Percentiles rank a stretch among this genome's conserved stretches.
Evolutionary conservation across 257 asterid genomes (phyloP).

Genomic region (Ilex aquifolium): DNA sequence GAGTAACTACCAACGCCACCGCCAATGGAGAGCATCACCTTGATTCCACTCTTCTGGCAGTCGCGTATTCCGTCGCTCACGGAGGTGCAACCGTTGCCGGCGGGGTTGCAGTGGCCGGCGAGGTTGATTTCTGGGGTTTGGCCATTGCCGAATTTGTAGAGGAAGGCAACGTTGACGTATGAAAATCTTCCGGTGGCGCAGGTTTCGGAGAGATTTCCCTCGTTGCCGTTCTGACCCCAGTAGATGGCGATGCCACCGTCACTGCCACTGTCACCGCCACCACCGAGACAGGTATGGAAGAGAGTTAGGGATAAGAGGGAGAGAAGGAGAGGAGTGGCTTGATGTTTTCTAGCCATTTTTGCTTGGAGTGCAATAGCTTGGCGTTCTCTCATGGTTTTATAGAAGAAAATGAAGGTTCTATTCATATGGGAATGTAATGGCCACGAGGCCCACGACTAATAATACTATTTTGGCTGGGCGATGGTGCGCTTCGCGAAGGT

Average conservation of each 20-base stretch:
- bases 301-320: conserved; percentile 17
- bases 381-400: too few species aligned
- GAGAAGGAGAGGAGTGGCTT: conserved; percentile 3
- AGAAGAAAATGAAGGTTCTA: too few species aligned
- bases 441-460: too few species aligned
- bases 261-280: too few species aligned
- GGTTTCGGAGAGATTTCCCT: conserved; percentile 40
- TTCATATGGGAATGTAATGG: too few species aligned
- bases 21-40: conserved; percentile 18
- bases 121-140: conserved; percentile 49
- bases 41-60: conserved; percentile 21
- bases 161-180: conserved; percentile 38
- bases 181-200: conserved; percentile 41
- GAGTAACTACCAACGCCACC: conserved; percentile 13
- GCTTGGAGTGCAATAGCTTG: neutral
- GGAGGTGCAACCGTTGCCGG: conserved; percentile 14
- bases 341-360: conserved; percentile 22
- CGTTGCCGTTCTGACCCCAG: conserved; percentile 62
- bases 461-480: too few species aligned
- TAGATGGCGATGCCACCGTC: conserved; percentile 39
- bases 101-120: conserved; percentile 48
- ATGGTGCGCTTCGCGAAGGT: too few species aligned
- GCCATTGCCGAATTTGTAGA: conserved; percentile 41
- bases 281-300: conserved; percentile 16
- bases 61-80: conserved; percentile 12